Evolutionary conservation across 2,329 filamentous ascomycete species (phyloP), one percentile per base, ranked within the genome.

Genomic region (Botrytis porri): DNA sequence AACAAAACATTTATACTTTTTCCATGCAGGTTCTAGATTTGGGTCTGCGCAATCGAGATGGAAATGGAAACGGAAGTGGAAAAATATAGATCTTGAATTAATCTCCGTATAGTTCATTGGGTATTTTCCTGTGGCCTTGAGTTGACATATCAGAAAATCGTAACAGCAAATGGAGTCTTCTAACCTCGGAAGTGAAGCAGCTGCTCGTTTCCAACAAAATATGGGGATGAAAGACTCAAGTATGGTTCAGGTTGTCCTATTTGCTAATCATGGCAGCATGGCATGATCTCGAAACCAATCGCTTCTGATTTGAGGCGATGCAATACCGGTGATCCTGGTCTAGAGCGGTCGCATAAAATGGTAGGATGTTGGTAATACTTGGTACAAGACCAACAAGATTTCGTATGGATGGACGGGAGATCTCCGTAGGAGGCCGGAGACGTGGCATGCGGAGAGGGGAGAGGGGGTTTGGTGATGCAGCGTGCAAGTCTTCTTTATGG

Each of bases 1-100:
- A 65, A 65, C 69, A 39, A 54, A 54, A 41, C 20, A 16, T 18
- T 65, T 61, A 41, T 14, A 57, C n/a, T 57, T 57, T 54, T 51
- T 62, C 22, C 35, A 71, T 65, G 69, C 69, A 71, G 69, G 69
- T 64, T 64, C 69, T 71, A 64, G 69, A 71, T 71, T 35, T n/a
- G 43, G 60, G 60, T 71, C 57, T 51, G 45, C 16, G 8, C 64
- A 54, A 20, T 39, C 25, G 45, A 71, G 60, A 71, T 71, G 25
- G 64, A 57, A 57, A 54, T 71, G 45, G 60, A 64, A 71, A 51
- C n/a, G n/a, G 51, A 32, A 57, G 14, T 18, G 51, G 8, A 57
- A 29, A 29, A n/a, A 20, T n/a, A 65, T 32, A 39, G 69, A 71
- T 65, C 69, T 71, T 39, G 37, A 29, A 48, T 32, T 32, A 51